Conservation (phyloP, 2,329 filamentous ascomycete genomes). For the Neodidymelliopsis sp. region DNA sequence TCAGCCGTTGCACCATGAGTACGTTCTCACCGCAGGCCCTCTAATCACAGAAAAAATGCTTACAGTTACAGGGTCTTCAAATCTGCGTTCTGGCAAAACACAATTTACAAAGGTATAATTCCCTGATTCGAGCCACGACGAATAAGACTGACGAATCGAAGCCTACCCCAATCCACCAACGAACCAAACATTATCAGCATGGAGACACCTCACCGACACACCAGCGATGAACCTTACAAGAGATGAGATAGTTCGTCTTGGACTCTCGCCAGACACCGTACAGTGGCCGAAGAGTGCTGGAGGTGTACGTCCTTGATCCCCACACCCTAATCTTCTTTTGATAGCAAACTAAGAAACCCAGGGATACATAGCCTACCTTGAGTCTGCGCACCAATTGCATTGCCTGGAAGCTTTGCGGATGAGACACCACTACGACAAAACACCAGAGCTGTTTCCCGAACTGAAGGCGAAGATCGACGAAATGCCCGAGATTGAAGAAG, state of each 20-base stretch:
- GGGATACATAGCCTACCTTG: slow-evolving; percentile 11
- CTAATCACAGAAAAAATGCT: not conserved
- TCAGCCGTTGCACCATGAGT: slow-evolving; percentile 3
- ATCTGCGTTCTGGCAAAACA: slow-evolving; percentile 9
- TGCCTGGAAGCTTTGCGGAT: slow-evolving; percentile 11
- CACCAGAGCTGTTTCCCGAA: slow-evolving; percentile 6
- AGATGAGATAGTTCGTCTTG: slow-evolving; percentile 3
- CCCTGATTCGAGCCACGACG: too few species aligned
- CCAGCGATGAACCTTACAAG: slow-evolving; percentile 6
- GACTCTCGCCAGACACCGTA: not conserved
- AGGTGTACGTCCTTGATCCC: too few species aligned
- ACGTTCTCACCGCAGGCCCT: not conserved
- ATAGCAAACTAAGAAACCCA: too few species aligned
- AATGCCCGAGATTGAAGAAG: slow-evolving; percentile 7
- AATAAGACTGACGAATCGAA: not conserved
- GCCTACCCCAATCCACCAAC: not conserved
- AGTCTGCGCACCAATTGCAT: slow-evolving; percentile 12
- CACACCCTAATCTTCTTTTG: too few species aligned
- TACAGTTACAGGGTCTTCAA: slow-evolving; percentile 2
- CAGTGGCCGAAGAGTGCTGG: not conserved
- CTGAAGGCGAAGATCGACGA: not conserved
- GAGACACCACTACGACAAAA: slow-evolving; percentile 9
- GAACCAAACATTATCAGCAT: slow-evolving; percentile 1
- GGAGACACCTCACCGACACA: slow-evolving; percentile 9
- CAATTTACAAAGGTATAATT: slow-evolving; percentile 9